Conservation (phyloP, 164 flowering plant genomes). For the Kingdonia uniflora region DNA sequence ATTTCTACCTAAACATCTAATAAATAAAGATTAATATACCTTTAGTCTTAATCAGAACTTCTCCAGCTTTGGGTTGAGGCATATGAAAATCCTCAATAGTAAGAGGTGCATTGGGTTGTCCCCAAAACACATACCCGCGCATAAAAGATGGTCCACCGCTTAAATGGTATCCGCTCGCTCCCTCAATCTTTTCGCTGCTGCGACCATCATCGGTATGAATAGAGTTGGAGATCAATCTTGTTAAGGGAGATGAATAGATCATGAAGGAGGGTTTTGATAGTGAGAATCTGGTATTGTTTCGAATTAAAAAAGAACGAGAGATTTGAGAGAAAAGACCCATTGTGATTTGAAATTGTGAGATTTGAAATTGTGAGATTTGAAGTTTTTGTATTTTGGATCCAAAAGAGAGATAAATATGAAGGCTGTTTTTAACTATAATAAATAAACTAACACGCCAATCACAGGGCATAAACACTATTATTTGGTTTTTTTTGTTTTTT, state of each 20-base stretch:
- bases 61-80: constrained; percentile 91
- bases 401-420: no score
- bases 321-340: no score
- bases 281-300: not conserved
- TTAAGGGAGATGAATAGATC: not conserved
- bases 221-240: not conserved
- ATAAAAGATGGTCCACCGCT: constrained; percentile 55
- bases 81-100: constrained; percentile 80
- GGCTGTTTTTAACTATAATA: no score
- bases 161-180: constrained; percentile 28
- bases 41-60: constrained; percentile 84
- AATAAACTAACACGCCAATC: no score
- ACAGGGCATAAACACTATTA: no score
- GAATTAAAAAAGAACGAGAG: no score
- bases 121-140: constrained; percentile 81
- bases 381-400: no score
- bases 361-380: no score
- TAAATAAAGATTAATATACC: constrained; percentile 26
- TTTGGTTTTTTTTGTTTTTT: no score
- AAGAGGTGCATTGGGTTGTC: constrained; percentile 52
- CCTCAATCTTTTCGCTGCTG: not conserved
- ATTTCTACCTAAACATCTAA: not conserved
- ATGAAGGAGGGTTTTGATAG: not conserved
- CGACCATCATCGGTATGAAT: not conserved
- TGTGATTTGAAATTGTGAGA: no score